These are phyloP conservation scores for Claviceps paspali DNA, from an alignment of 2,329 filamentous ascomycete genomes.

Conservation along the genomic window DNA sequence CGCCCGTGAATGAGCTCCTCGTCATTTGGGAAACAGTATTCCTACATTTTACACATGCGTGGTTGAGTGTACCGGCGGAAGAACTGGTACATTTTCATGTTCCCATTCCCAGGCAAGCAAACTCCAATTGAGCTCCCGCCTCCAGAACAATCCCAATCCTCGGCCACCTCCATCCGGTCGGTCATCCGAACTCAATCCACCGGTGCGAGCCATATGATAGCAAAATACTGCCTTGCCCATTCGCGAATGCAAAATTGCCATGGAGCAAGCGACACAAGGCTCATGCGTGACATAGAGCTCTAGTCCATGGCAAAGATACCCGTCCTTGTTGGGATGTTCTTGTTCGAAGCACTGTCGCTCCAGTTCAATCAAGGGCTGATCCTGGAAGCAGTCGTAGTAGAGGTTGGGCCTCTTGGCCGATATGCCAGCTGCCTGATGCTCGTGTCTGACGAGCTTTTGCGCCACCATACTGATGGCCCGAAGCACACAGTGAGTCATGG, in stretches of 20 bases:
- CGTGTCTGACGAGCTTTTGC: slow-evolving; percentile 44
- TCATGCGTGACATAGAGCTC: slow-evolving; percentile 93
- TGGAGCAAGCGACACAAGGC: slow-evolving; percentile 90
- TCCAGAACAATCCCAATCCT: slow-evolving; percentile 55
- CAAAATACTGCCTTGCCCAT: slow-evolving; percentile 78
- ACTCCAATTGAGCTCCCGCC: slow-evolving; percentile 74
- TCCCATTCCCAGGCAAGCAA: slow-evolving; percentile 68
- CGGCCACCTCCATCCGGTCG: slow-evolving; percentile 39
- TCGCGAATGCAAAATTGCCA: slow-evolving; percentile 88
- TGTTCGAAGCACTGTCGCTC: slow-evolving; percentile 47
- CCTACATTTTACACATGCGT: slow-evolving; percentile 36
- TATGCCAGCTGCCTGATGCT: slow-evolving; percentile 26
- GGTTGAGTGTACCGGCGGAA: slow-evolving; percentile 29
- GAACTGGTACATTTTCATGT: slow-evolving; percentile 24
- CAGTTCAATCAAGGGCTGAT: slow-evolving; percentile 50
- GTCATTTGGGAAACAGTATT: slow-evolving; percentile 26
- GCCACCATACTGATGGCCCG: slow-evolving; percentile 74
- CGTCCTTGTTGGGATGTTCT: slow-evolving; percentile 54
- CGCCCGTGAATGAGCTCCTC: slow-evolving; percentile 18
- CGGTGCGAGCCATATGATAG: slow-evolving; percentile 63
- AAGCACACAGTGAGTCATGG: slow-evolving; percentile 64
- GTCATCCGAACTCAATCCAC: slow-evolving; percentile 68
- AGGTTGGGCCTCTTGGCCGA: slow-evolving; percentile 24
- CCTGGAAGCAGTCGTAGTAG: slow-evolving; percentile 49
- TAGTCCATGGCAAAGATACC: slow-evolving; percentile 86